Evolutionary conservation across 805 yeast genomes (phyloP).

Genomic region (Wickerhamiella sergipiensis): DNA sequence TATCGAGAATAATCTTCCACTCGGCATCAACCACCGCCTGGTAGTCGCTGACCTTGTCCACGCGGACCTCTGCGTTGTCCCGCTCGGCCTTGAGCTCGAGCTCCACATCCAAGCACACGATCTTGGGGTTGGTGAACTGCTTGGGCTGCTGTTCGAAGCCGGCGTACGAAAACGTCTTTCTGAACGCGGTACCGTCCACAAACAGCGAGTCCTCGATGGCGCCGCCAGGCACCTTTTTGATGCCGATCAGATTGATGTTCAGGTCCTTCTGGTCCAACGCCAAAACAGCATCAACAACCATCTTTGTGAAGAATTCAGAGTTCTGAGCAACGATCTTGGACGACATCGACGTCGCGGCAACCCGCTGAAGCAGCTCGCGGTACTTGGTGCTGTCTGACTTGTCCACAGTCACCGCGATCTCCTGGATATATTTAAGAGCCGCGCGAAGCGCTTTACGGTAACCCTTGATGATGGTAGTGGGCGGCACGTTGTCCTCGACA

Average conservation of each 20-base stretch:
- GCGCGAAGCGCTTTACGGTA: constrained; percentile 67
- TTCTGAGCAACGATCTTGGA: constrained; percentile 84
- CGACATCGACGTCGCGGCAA: constrained; percentile 96
- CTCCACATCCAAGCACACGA: constrained; percentile 78
- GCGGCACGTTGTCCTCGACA: constrained; percentile 91
- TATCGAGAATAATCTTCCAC: constrained; percentile 84
- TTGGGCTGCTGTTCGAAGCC: constrained; percentile 99
- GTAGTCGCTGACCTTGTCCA: constrained; percentile 83
- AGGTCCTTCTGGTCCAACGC: constrained; percentile 72
- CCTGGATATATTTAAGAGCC: constrained; percentile 60
- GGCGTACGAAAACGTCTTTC: constrained; percentile 93
- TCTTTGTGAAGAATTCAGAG: constrained; percentile 78
- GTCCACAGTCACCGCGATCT: constrained; percentile 60
- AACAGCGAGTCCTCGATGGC: constrained; percentile 86
- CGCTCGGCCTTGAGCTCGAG: constrained; percentile 95
- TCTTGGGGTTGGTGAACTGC: constrained; percentile 61
- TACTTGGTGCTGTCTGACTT: constrained; percentile 39
- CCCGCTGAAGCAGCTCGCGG: constrained; percentile 68
- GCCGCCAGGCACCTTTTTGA: constrained; percentile 92
- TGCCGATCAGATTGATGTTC: constrained; percentile 83
- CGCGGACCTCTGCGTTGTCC: constrained; percentile 96
- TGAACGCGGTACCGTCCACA: constrained; percentile 90
- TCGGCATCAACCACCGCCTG: constrained; percentile 98
- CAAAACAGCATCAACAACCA: constrained; percentile 93
- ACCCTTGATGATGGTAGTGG: constrained; percentile 80